Conservation (phyloP, 192 early-diverging fungal species). For the Coemansia sp. region DNA sequence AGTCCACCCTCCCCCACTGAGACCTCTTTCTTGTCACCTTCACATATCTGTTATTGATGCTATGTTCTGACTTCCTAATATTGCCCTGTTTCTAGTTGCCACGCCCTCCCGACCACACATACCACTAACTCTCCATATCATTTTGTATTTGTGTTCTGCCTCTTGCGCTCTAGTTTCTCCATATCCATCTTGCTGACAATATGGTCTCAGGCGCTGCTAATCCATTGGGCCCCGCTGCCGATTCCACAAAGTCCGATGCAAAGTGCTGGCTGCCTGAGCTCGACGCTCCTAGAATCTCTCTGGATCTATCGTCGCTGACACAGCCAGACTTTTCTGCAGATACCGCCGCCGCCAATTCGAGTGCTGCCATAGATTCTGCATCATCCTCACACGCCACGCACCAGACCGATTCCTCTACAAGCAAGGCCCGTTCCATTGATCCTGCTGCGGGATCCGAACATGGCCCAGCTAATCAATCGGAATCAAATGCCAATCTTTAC, state of each 20-base stretch:
- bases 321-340: not conserved
- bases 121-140: not conserved
- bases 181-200: not conserved
- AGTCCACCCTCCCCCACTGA: not conserved
- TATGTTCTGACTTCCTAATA: not conserved
- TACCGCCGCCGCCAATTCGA: not conserved
- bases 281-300: conserved; percentile 24
- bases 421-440: not conserved
- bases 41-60: not conserved
- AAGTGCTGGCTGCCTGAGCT: conserved; percentile 46
- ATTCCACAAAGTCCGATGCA: conserved; percentile 4
- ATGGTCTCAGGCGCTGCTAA: conserved; percentile 30
- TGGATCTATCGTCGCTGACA: conserved; percentile 23
- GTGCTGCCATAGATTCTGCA: not conserved
- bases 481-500: conserved; percentile 2
- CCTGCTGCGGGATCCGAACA: not conserved
- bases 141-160: conserved; percentile 1
- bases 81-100: not conserved
- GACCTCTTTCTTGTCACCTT: not conserved
- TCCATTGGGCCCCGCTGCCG: conserved; percentile 1
- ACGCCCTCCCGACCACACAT: not conserved
- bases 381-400: not conserved
- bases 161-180: not conserved
- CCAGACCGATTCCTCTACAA: not conserved
- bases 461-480: not conserved